A percentile compares a stretch with the other conserved stretches of the same genome.
Evolutionary conservation across 495 filamentous ascomycete genomes (phyloP).

Genomic region (Penicillium paradoxum): DNA sequence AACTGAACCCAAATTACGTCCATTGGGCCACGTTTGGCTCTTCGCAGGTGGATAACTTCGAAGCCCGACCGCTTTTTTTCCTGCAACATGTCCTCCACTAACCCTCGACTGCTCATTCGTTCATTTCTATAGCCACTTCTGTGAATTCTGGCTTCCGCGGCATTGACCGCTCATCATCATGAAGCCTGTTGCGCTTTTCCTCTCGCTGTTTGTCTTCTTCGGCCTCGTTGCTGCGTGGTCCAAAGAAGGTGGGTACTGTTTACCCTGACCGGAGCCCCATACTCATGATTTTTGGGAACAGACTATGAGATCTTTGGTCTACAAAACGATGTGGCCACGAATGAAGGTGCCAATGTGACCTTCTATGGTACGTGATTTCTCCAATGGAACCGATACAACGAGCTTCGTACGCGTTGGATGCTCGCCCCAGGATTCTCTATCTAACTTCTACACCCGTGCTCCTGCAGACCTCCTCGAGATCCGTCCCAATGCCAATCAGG

Average conservation of each 20-base stretch:
- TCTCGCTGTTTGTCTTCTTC: conserved; percentile 39
- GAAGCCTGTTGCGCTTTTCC: conserved; percentile 31
- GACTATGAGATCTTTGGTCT: conserved; percentile 97
- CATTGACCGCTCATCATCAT: conserved; percentile 33
- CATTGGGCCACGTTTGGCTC: conserved; percentile 22
- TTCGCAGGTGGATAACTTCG: conserved; percentile 4
- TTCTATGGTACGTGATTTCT: conserved; percentile 65
- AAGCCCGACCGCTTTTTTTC: conserved; percentile 19
- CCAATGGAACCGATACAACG: not conserved
- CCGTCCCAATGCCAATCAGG: conserved; percentile 64
- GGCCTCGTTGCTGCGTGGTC: conserved; percentile 68
- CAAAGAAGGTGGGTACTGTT: conserved; percentile 64
- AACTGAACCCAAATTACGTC: not conserved
- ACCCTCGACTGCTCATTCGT: conserved; percentile 1
- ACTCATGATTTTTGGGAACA: conserved; percentile 29
- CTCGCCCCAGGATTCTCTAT: not conserved
- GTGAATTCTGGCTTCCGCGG: conserved; percentile 14
- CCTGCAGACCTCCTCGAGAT: conserved; percentile 72
- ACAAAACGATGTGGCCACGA: conserved; percentile 71
- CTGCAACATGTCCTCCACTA: conserved; percentile 4
- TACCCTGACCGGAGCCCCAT: conserved; percentile 1
- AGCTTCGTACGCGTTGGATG: too few species aligned
- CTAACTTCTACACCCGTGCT: not conserved
- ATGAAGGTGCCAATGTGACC: conserved; percentile 75
- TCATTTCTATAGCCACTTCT: not conserved